These are phyloP conservation scores for Zymoseptoria ardabiliae DNA, from an alignment of 2,329 filamentous ascomycete species.

Conservation along the genomic window DNA sequence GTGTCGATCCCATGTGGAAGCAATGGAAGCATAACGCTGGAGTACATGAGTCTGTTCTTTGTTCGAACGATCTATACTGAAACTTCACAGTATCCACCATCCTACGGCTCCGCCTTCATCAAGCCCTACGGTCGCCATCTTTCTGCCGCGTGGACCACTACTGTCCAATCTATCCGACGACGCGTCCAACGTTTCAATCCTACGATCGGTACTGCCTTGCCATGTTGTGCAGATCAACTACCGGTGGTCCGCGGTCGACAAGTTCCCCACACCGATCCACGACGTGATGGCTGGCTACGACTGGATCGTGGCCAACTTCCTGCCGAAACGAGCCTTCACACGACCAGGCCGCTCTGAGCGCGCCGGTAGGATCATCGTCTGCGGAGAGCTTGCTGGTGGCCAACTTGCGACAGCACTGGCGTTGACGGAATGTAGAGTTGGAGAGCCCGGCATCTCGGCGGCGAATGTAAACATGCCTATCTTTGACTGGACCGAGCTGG, in stretches of 20 bases:
- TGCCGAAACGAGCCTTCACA: constrained; percentile 22
- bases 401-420: constrained; percentile 43
- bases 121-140: constrained; percentile 27
- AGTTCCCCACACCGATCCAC: constrained; percentile 41
- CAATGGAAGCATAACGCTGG: constrained; percentile 36
- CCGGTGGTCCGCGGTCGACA: constrained; percentile 30
- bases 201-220: constrained; percentile 32
- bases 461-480: constrained; percentile 43
- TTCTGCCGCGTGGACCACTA: constrained; percentile 39
- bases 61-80: background rate
- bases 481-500: constrained; percentile 38
- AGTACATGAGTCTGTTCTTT: constrained; percentile 27
- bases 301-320: constrained; percentile 37
- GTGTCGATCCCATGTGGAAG: constrained; percentile 34
- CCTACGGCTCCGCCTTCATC: constrained; percentile 23
- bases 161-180: constrained; percentile 25
- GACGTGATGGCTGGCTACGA: constrained; percentile 42
- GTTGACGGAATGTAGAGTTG: constrained; percentile 41
- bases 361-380: constrained; percentile 35
- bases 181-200: constrained; percentile 25
- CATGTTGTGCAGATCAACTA: constrained; percentile 42
- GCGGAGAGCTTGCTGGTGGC: constrained; percentile 43
- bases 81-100: constrained; percentile 13
- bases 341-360: constrained; percentile 21
- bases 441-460: constrained; percentile 36